Evolutionary conservation across 345 rosid species (phyloP).

Genomic region (Carallia pectinifolia): DNA sequence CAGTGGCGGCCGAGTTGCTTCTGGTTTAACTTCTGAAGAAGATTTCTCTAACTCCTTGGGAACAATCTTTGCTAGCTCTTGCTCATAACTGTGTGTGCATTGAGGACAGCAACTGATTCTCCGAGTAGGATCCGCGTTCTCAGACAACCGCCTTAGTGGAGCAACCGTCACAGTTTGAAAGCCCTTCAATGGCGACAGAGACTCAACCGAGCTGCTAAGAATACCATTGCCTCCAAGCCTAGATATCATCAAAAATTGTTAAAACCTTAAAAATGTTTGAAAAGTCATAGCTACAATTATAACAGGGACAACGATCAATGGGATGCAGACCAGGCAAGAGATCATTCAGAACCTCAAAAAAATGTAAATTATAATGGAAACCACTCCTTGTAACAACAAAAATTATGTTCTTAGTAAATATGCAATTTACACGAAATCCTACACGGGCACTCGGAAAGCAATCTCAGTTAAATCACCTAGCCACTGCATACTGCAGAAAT

Average conservation of each 20-base stretch:
- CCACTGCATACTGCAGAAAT: background rate
- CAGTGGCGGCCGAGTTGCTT: conserved; percentile 43
- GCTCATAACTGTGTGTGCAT: conserved; percentile 63
- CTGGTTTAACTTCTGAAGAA: conserved; percentile 41
- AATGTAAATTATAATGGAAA: background rate
- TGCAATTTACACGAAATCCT: too few species aligned
- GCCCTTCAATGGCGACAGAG: conserved; percentile 57
- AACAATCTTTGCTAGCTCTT: conserved; percentile 51
- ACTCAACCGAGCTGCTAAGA: conserved; percentile 52
- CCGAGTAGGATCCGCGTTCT: conserved; percentile 48
- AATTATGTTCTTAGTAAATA: too few species aligned
- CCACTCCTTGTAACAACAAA: background rate
- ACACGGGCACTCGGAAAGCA: background rate
- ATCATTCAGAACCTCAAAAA: background rate
- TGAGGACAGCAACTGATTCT: conserved; percentile 58
- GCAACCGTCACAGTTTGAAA: conserved; percentile 34
- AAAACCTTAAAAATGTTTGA: background rate
- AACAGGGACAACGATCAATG: background rate
- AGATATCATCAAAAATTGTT: conserved; percentile 2
- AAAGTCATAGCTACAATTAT: background rate
- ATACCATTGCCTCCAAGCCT: conserved; percentile 64
- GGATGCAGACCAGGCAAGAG: background rate
- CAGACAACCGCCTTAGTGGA: conserved; percentile 34
- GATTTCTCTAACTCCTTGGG: conserved; percentile 42
- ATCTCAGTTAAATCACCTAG: background rate